phyloP scores from a whole-genome alignment of 768 basidiomycete genomes.

The Exsudoporus frostii region DNA sequence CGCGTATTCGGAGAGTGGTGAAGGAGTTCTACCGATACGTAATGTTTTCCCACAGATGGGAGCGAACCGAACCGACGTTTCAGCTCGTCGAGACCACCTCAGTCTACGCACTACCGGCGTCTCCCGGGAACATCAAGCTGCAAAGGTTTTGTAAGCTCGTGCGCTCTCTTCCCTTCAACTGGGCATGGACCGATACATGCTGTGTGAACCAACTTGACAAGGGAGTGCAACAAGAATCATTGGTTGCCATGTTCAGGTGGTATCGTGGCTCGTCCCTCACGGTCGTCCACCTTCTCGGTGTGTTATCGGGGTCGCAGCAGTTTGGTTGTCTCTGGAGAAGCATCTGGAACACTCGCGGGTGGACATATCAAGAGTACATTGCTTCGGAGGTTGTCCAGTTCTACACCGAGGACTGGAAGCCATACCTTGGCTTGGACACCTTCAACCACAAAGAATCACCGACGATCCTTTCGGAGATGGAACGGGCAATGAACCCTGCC shows the following conservation, averaged over 20 bases:
- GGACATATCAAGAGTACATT: constrained; percentile 13
- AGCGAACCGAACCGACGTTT: constrained; percentile 4
- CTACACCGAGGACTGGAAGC: constrained; percentile 16
- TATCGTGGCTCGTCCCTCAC: constrained; percentile 10
- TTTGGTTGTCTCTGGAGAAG: not conserved
- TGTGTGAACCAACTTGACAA: not conserved
- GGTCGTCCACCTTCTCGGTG: constrained; percentile 8
- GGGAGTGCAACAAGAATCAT: constrained; percentile 9
- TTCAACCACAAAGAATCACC: constrained; percentile 11
- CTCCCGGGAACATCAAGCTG: constrained; percentile 5
- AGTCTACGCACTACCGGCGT: not conserved
- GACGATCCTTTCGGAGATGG: constrained; percentile 6
- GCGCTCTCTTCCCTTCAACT: constrained; percentile 1
- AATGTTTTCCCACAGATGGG: constrained; percentile 12
- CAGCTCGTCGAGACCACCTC: constrained; percentile 6
- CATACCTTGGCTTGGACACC: constrained; percentile 1
- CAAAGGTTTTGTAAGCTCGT: constrained; percentile 1
- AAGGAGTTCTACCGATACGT: constrained; percentile 8
- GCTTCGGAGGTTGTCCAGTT: constrained; percentile 11
- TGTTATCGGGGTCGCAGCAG: not conserved
- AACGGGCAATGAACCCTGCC: not conserved
- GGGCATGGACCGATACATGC: constrained; percentile 19
- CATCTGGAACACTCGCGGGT: constrained; percentile 14
- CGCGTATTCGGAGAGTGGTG: constrained; percentile 4
- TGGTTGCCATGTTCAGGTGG: constrained; percentile 17